Evolutionary conservation across 208 protist genomes (phyloP), one percentile per base, ranked within the genome.

Genomic region (Lotmaria passim): DNA sequence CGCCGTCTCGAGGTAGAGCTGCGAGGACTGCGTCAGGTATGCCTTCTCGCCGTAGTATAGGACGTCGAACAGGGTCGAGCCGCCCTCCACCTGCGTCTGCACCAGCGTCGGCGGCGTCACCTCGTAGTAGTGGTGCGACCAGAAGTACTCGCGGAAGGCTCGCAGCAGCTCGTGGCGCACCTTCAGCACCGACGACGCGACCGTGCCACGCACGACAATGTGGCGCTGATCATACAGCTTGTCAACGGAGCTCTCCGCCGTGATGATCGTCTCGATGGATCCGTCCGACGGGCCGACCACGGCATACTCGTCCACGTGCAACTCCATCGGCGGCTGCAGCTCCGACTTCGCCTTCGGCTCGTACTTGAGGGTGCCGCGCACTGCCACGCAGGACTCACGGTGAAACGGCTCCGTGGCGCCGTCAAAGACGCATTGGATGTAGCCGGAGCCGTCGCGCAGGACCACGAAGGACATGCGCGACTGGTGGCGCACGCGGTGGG

Each of bases 1-100:
- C 52, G 87, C 83, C 8, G 98, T 99, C 79, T 99, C 98, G 14
- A 99, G 85, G 80, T 99, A 99, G 3, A 99, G 93, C 90, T 99
- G 99, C 24, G 96, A 99, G 5, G 97, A 99, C 83, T 99, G 98
- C 31, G 99, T 99, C 17, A 99, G 81, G 76, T 98, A 99, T 5
- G 98, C 98, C 47, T 86, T 92, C 81, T 99, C 87, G 47, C 97
- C 98, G 75, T 98, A 99, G 85, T 99, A 99, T 66, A 99, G 77
- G 8, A 99, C 68, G n/a, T 98, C 95, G 78, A 99, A 99, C 10
- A 99, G 82, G 11, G 97, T 99, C 31, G 96, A 97, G 46, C 98
- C 98, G 69, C 98, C 99, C 77, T 99, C 99, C 76, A 93, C 97
- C 79, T 98, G 92, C 19, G 96, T 99, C 79, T 99, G 96, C 44